Percentiles rank a stretch among this genome's conserved stretches.
These are phyloP conservation scores for Malassezia caprae DNA, from an alignment of 1,284 basidiomycete genomes.

Conservation along the genomic window DNA sequence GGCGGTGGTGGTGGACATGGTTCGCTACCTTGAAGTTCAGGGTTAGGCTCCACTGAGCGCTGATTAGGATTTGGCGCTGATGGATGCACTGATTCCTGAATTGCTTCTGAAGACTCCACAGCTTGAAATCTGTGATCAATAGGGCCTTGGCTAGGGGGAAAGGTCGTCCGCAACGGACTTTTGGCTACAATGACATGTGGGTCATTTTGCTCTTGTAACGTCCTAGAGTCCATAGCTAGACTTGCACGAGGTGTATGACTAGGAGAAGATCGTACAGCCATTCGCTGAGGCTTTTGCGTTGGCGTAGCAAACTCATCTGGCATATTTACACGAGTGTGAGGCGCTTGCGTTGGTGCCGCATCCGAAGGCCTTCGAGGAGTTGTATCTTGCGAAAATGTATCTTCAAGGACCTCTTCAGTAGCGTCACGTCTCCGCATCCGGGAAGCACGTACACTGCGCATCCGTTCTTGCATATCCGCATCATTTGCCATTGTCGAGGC, in stretches of 20 bases:
- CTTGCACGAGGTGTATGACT: background rate
- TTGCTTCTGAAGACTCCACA: background rate
- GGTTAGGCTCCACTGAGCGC: too few relatives aligned
- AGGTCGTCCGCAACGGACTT: background rate
- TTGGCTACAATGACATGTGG: background rate
- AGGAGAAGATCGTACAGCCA: background rate
- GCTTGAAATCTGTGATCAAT: background rate
- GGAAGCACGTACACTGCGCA: slow-evolving; percentile 40
- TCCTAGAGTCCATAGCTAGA: background rate
- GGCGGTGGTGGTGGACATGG: slow-evolving; percentile 10
- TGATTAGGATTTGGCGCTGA: background rate
- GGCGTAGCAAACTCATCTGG: background rate
- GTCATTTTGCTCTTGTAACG: background rate
- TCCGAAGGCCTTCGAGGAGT: background rate
- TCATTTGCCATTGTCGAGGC: slow-evolving; percentile 44
- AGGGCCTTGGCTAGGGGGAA: background rate
- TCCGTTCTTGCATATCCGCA: slow-evolving; percentile 35
- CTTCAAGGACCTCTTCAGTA: background rate
- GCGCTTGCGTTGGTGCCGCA: background rate
- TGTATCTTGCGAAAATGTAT: background rate
- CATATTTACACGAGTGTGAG: background rate
- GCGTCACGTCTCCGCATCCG: slow-evolving; percentile 16
- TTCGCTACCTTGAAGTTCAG: background rate
- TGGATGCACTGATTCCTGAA: background rate
- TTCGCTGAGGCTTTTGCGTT: background rate